These are phyloP conservation scores for Purpureocillium lavendulum DNA, from an alignment of 2,329 filamentous ascomycete species.

Conservation along the genomic window DNA sequence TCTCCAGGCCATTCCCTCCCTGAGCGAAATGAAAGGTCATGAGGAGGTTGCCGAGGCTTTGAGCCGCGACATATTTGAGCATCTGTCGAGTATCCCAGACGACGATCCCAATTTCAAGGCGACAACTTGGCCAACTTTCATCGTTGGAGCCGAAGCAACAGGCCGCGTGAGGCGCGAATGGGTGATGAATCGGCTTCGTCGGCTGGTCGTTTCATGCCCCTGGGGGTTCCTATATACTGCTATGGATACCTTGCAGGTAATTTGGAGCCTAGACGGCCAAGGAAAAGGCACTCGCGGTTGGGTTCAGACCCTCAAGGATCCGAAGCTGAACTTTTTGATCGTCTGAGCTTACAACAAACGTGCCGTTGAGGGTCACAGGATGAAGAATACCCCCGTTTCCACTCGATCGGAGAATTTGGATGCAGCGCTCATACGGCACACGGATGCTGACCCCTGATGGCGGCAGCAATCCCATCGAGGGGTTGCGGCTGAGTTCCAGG, in stretches of 20 bases:
- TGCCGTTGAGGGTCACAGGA: too few species aligned
- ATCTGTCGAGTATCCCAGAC: slow-evolving; percentile 37
- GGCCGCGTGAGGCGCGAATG: slow-evolving; percentile 33
- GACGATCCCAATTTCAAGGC: slow-evolving; percentile 46
- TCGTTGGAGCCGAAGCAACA: slow-evolving; percentile 43
- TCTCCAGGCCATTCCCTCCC: slow-evolving; percentile 26
- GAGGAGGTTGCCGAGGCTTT: slow-evolving; percentile 23
- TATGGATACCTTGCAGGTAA: slow-evolving; percentile 32
- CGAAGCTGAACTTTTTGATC: slow-evolving; percentile 34
- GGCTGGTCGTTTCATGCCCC: slow-evolving; percentile 30
- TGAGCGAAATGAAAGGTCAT: slow-evolving; percentile 16
- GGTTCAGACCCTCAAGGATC: slow-evolving; percentile 34
- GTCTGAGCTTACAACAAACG: slow-evolving; percentile 17
- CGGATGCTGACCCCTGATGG: too few species aligned
- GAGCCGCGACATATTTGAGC: slow-evolving; percentile 35
- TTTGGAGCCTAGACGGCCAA: slow-evolving; percentile 32
- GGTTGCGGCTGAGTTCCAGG: too few species aligned
- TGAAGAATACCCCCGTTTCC: too few species aligned
- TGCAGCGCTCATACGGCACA: too few species aligned
- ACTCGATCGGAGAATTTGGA: too few species aligned
- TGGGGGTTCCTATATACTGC: slow-evolving; percentile 42
- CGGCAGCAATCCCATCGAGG: too few species aligned
- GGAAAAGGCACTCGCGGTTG: slow-evolving; percentile 24
- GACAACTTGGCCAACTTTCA: slow-evolving; percentile 48
- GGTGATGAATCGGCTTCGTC: slow-evolving; percentile 36